Evolutionary conservation across 371 early-diverging fungal genomes (phyloP), one percentile per base, ranked within the genome.

Genomic region (Rhizopus sp.): DNA sequence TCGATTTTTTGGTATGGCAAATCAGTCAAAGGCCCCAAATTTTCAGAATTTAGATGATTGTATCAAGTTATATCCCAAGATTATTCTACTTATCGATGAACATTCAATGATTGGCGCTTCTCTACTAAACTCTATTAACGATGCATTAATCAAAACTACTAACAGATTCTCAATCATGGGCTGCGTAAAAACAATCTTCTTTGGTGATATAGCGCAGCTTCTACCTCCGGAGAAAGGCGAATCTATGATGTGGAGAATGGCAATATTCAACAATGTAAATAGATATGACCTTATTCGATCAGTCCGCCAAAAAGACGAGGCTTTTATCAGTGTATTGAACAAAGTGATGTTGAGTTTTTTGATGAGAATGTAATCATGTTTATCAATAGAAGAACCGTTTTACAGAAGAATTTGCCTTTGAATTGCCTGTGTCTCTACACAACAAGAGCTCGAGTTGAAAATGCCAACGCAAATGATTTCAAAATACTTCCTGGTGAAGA

Each of bases 1-100:
- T 45, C n/a, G 45, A 45, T 46, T 55, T 46, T 55, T 55, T 23
- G 55, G 55, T 16, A 34, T 55, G 37, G n/a, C 42, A 9, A 53
- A 41, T 33, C 12, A 10, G n/a, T 42, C 45, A 1, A 8, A 1
- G n/a, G 45, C 23, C 23, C 45, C 45, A 9, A 45, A 45, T 23
- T 45, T 45, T 17, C 10, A 8, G 37, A 37, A 1, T 2, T 37
- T 37, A 0, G 31, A 39, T 5, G n/a, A 46, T 38, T 38, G 15
- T 31, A 30, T 55, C 13, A 47, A 55, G 39, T 5, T 55, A 1
- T 55, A 55, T 44, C 4, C 33, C 16, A 37, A 48, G 6, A 15
- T 13, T 2, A 15, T 55, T 30, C 29, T 55, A 16, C 30, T 47
- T 3, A 48, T 47, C 2, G 55, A 55, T 39, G 55, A 55, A 55